Conservation (phyloP, 495 filamentous ascomycete genomes). For the Xylaria intraflava region DNA sequence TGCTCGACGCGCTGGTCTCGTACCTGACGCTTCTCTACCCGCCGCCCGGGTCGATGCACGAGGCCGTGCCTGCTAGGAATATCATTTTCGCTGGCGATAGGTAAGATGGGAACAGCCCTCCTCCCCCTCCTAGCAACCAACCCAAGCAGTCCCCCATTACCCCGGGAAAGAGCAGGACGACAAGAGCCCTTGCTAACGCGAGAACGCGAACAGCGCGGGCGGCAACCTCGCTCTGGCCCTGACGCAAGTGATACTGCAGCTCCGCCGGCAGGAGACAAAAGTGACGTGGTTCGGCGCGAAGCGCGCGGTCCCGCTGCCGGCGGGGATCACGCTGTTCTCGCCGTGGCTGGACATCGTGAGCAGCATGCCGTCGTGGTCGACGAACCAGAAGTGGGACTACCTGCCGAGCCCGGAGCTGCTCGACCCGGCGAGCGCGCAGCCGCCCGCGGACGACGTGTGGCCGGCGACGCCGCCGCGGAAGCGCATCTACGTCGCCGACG, state of each 20-base stretch:
- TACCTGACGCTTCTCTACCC: slow-evolving; percentile 83
- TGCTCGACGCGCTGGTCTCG: slow-evolving; percentile 75
- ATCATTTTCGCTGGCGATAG: slow-evolving; percentile 78
- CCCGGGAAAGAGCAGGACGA: neutral
- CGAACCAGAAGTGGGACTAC: slow-evolving; percentile 67
- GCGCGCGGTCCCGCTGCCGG: slow-evolving; percentile 59
- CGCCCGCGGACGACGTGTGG: slow-evolving; percentile 59
- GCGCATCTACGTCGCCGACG: slow-evolving; percentile 61
- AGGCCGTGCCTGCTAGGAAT: slow-evolving; percentile 57
- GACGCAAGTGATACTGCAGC: slow-evolving; percentile 64
- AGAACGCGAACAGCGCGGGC: slow-evolving; percentile 53
- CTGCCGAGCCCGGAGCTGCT: slow-evolving; percentile 45
- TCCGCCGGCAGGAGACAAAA: slow-evolving; percentile 48
- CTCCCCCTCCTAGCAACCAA: neutral
- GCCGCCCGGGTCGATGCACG: slow-evolving; percentile 64
- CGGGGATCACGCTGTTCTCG: slow-evolving; percentile 56
- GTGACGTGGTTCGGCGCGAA: slow-evolving; percentile 58
- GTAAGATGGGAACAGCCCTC: slow-evolving; percentile 14
- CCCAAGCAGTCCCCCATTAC: neutral
- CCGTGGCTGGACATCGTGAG: slow-evolving; percentile 76
- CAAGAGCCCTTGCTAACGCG: neutral
- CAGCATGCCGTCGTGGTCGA: slow-evolving; percentile 60
- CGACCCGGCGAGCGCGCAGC: slow-evolving; percentile 27
- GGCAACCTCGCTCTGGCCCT: slow-evolving; percentile 70
- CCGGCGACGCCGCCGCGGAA: slow-evolving; percentile 61